Evolutionary conservation across 345 rosid genomes (phyloP).

Genomic region (Pistacia atlantica): DNA sequence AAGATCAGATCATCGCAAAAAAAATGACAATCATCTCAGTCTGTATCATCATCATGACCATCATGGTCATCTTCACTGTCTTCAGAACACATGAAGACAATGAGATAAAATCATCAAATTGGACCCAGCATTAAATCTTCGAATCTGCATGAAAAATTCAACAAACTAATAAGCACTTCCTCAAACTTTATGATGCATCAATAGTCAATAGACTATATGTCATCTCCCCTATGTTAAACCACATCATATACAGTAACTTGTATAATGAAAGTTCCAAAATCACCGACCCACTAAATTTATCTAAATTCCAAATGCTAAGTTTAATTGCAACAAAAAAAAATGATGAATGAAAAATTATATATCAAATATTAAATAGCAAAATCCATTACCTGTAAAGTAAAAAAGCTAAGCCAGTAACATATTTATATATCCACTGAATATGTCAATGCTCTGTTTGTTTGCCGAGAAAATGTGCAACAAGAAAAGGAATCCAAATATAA

Average conservation of each 20-base stretch:
- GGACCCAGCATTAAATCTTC: slow-evolving; percentile 12
- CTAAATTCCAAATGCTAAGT: slow-evolving; percentile 1
- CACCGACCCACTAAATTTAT: not conserved
- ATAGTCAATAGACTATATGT: slow-evolving; percentile 11
- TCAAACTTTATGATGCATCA: slow-evolving; percentile 28
- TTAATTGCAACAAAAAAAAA: not conserved
- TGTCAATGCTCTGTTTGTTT: slow-evolving; percentile 14
- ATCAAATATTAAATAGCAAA: not conserved
- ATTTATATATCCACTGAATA: not conserved
- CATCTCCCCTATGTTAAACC: slow-evolving; percentile 19
- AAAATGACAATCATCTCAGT: slow-evolving; percentile 17
- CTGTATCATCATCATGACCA: slow-evolving; percentile 27
- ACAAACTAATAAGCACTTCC: not conserved
- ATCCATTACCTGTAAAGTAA: not conserved
- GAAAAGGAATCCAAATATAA: slow-evolving; percentile 4
- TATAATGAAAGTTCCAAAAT: not conserved
- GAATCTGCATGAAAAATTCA: slow-evolving; percentile 25
- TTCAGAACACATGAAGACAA: slow-evolving; percentile 21
- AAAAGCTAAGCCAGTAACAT: not conserved
- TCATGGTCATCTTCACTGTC: slow-evolving; percentile 25
- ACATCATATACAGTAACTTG: not conserved
- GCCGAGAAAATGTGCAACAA: slow-evolving; percentile 22
- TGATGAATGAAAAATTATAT: not conserved
- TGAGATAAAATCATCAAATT: slow-evolving; percentile 6
- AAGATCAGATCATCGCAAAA: slow-evolving; percentile 32